Conservation (phyloP, 352 stramenopile genomes). For the Phytopythium mirpurense region DNA sequence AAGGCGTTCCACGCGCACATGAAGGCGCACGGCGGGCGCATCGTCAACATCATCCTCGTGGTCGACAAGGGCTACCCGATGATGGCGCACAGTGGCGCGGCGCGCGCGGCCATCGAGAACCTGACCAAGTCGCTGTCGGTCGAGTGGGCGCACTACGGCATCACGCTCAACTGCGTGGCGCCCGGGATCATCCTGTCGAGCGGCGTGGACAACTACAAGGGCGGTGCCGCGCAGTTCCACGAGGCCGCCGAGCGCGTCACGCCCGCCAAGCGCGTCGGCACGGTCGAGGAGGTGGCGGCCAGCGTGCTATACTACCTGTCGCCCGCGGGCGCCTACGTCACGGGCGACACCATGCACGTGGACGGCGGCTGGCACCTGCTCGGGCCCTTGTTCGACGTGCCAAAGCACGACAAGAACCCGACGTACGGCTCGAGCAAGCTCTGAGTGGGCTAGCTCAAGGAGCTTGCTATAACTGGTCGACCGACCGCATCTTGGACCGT, state of each 20-base stretch:
- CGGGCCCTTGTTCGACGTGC: conserved; percentile 68
- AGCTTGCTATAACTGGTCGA: no score
- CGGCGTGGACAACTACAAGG: conserved; percentile 88
- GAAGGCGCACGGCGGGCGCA: conserved; percentile 89
- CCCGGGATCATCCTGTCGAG: conserved; percentile 81
- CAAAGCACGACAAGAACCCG: conserved; percentile 67
- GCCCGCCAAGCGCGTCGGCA: conserved; percentile 84
- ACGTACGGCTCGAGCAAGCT: conserved; percentile 78
- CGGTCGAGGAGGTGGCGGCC: conserved; percentile 81
- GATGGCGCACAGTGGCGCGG: conserved; percentile 89
- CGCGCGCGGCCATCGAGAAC: conserved; percentile 91
- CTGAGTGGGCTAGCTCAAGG: conserved; percentile 21
- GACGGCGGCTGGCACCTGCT: conserved; percentile 82
- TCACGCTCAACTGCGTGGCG: conserved; percentile 93
- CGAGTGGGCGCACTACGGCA: conserved; percentile 90
- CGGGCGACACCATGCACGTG: conserved; percentile 83
- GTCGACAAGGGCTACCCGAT: conserved; percentile 92
- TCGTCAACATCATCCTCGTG: conserved; percentile 95
- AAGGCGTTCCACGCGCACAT: conserved; percentile 92
- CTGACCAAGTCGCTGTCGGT: conserved; percentile 91
- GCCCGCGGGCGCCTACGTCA: conserved; percentile 88
- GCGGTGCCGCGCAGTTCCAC: conserved; percentile 81
- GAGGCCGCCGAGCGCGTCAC: conserved; percentile 76
- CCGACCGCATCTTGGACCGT: no score
- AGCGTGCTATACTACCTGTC: conserved; percentile 85